Conservation (phyloP, 163 green algal genomes). For the Volvox carteri region DNA sequence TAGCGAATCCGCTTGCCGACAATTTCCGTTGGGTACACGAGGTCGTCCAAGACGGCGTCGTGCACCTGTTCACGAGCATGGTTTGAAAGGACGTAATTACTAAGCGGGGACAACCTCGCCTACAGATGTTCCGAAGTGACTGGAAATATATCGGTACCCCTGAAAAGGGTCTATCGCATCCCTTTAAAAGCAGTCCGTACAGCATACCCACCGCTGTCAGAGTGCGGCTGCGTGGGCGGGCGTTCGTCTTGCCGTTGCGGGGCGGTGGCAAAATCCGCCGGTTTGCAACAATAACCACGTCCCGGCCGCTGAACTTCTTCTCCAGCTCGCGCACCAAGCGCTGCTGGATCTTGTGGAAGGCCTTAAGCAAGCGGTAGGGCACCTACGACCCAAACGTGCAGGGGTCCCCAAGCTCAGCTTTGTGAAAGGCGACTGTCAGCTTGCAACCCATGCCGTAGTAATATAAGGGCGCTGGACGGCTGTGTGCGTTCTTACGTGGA, state of each 20-base stretch:
- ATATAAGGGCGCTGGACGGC: background rate
- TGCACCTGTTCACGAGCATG: constrained; percentile 81
- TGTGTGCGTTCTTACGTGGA: constrained; percentile 81
- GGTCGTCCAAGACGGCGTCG: constrained; percentile 93
- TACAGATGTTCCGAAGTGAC: too few species aligned
- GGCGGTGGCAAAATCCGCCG: constrained; percentile 94
- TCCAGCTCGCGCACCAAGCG: constrained; percentile 98
- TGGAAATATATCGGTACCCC: background rate
- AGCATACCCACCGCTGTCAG: constrained; percentile 93
- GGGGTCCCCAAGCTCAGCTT: background rate
- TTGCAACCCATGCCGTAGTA: background rate
- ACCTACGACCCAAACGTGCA: constrained; percentile 76
- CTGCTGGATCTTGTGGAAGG: constrained; percentile 98
- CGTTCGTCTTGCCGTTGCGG: constrained; percentile 78
- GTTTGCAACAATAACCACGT: constrained; percentile 97
- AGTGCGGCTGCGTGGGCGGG: constrained; percentile 92
- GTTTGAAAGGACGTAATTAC: background rate
- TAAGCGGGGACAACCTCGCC: too few species aligned
- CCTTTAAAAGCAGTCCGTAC: too few species aligned
- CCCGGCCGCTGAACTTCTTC: constrained; percentile 99
- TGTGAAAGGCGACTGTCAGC: background rate
- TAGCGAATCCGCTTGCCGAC: constrained; percentile 99
- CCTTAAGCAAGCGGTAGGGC: constrained; percentile 97
- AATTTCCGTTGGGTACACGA: constrained; percentile 99
- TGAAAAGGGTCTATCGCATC: too few species aligned